A percentile compares a stretch with the other conserved stretches of the same genome.
Conservation (phyloP, 805 yeast species). For the Yueomyces sinensis region DNA sequence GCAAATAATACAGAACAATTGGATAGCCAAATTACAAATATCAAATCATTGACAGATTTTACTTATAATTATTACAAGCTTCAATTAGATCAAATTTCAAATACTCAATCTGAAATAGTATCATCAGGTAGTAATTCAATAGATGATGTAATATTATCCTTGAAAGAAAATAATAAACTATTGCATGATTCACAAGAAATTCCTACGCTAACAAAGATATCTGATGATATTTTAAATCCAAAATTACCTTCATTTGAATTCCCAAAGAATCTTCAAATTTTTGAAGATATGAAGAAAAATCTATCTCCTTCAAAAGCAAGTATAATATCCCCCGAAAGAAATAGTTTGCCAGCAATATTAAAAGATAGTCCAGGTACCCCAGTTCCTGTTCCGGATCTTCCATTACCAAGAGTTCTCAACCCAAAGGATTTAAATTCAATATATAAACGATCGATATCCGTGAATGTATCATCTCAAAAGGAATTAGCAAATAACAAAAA, state of each 20-base stretch:
- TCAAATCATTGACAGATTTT: background rate
- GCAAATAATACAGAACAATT: background rate
- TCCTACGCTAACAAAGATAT: background rate
- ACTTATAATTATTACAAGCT: constrained; percentile 2
- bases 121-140: constrained; percentile 1
- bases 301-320: background rate
- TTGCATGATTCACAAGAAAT: background rate
- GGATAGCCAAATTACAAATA: constrained; percentile 1
- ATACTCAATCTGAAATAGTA: constrained; percentile 7
- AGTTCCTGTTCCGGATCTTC: constrained; percentile 19
- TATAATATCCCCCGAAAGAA: constrained; percentile 1
- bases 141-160: background rate
- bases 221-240: background rate
- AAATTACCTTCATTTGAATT: constrained; percentile 7
- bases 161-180: background rate
- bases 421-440: constrained; percentile 17
- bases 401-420: constrained; percentile 14
- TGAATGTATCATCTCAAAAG: too few species aligned
- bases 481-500: too few species aligned
- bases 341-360: background rate
- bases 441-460: constrained; percentile 4
- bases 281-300: constrained; percentile 5
- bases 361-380: constrained; percentile 14
- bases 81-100: constrained; percentile 7
- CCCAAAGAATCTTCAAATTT: constrained; percentile 6